Evolutionary conservation across 352 stramenopile species (phyloP), one percentile per base, ranked within the genome.

Genomic region (Nothophytophthora sp.): DNA sequence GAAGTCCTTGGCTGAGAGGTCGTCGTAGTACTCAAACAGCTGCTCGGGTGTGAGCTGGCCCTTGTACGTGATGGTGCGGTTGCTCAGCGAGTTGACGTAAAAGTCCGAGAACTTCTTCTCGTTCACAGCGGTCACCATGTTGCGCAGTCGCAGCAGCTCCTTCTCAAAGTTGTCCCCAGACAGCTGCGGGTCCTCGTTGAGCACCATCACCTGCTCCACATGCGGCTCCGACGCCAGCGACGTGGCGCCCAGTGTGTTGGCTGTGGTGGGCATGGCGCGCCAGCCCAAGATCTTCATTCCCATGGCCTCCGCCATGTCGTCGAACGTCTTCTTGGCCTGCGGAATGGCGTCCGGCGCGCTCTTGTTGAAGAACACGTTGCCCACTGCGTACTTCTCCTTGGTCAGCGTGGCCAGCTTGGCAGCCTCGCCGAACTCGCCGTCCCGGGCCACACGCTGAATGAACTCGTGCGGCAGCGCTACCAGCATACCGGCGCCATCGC

Each of bases 21-120:
- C 76, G 28, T 85, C 69, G 42, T 86, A 88, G 69, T 88, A 88
- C 56, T 78, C 73, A 25, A 81, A 76, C 22, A 92, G 61, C 70
- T 98, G 96, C 50, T 97, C 95, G 1, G 96, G 96, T 2, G 95
- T 98, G 27, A 99, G 80, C 70, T 99, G 96, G 23, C 96, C 96
- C 76, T 99, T 99, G 88, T 99, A 99, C 19, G 92, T 98, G 66
- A 99, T 98, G 38, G 94, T 98, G 44, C 92, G 81, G 36, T 88
- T 90, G 42, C 80, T 96, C 23, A 99, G 72, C 19, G 86, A 98
- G 63, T 97, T 98, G 23, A 98, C 87, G 73, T 99, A 99, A 50
- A 98, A 97, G 49, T 94, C 91, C 25, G 72, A 76, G 45, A 73
- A 75, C 43, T 84, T 87, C 63, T 83, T 86, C 33, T 88, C 75